phyloP scores from a whole-genome alignment of 129 eudicot species.

The Sambucus nigra region DNA sequence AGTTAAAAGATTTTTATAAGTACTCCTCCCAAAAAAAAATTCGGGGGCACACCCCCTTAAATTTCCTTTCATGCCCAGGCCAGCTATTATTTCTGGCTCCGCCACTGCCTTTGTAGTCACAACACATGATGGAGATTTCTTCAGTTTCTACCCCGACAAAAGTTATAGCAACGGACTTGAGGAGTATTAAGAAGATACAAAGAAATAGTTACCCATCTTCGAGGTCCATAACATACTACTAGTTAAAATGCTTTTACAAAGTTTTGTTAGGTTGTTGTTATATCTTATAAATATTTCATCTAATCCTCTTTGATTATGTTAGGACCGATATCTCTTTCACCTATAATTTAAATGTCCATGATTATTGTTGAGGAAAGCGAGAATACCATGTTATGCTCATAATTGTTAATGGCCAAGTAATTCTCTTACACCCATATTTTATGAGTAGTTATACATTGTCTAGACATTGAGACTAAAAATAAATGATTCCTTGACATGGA shows the following conservation, averaged over 20 bases:
- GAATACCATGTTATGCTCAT: conserved; percentile 71
- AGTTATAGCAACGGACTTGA: conserved; percentile 57
- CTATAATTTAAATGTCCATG: conserved; percentile 61
- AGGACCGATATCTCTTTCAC: conserved; percentile 83
- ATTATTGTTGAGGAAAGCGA: conserved; percentile 61
- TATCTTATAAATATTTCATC: background rate
- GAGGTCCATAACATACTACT: conserved; percentile 19
- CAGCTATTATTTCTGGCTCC: too few species aligned
- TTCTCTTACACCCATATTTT: too few species aligned
- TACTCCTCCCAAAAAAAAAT: too few species aligned
- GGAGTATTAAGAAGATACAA: conserved; percentile 50
- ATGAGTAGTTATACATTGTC: too few species aligned
- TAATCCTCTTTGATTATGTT: background rate
- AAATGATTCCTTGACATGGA: too few species aligned
- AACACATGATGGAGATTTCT: conserved; percentile 63
- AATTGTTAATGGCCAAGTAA: conserved; percentile 77
- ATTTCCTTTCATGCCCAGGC: too few species aligned
- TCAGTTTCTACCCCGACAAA: conserved; percentile 47
- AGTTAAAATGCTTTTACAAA: background rate
- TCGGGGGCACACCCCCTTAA: too few species aligned
- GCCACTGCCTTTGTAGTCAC: too few species aligned
- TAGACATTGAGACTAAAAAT: too few species aligned
- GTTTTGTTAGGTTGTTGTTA: background rate
- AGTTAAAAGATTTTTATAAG: too few species aligned
- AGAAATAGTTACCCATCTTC: conserved; percentile 58